Percentiles rank a stretch among this genome's conserved stretches.
Evolutionary conservation across 225 moss, liverwort and hornwort genomes (phyloP).

Genomic region (Marchantia polymorpha): DNA sequence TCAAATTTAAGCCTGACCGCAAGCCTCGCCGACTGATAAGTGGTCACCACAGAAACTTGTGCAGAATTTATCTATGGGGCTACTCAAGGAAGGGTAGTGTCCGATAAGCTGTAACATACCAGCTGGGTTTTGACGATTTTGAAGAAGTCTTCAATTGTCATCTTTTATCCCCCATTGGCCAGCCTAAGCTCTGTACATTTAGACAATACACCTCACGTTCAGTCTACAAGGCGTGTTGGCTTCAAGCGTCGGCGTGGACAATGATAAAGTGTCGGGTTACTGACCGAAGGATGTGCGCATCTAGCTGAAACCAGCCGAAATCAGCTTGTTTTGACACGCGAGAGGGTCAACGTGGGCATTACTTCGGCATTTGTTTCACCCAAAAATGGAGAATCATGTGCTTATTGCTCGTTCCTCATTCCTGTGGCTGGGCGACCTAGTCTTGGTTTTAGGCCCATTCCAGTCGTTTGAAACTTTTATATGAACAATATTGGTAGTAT

Average conservation of each 20-base stretch:
- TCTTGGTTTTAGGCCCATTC: too few species aligned
- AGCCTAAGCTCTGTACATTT: background rate
- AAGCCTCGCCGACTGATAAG: background rate
- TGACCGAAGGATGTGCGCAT: background rate
- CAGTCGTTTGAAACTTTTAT: too few species aligned
- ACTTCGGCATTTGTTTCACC: too few species aligned
- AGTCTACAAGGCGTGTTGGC: background rate
- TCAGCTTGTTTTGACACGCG: background rate
- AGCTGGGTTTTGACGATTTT: background rate
- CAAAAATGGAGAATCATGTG: too few species aligned
- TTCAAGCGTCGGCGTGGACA: background rate
- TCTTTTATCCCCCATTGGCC: background rate
- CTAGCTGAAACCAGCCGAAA: background rate
- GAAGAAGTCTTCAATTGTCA: too few species aligned
- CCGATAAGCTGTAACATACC: background rate
- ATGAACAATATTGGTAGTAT: too few species aligned
- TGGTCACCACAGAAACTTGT: slow-evolving; percentile 9
- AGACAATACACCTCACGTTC: background rate
- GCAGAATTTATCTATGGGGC: background rate
- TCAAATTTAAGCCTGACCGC: background rate
- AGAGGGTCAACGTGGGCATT: too few species aligned
- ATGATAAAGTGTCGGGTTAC: background rate
- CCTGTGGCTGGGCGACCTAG: too few species aligned
- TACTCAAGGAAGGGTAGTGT: background rate
- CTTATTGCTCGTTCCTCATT: too few species aligned